Evolutionary conservation across 352 stramenopile genomes (phyloP).

Genomic region (Thalassiosira livingstoniorum): DNA sequence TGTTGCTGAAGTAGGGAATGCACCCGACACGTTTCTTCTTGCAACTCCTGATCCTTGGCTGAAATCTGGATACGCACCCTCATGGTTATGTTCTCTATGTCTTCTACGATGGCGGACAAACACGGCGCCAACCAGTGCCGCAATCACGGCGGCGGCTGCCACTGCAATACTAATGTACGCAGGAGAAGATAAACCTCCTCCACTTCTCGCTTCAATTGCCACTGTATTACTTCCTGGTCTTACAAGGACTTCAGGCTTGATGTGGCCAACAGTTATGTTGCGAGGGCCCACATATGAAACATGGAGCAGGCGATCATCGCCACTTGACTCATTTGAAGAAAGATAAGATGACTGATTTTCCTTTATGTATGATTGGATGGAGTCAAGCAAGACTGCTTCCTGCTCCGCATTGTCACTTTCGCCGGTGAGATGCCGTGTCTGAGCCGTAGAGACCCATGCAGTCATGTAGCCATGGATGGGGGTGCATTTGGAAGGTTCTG

Average conservation of each 20-base stretch:
- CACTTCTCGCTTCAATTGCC: neutral
- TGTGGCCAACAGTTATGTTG: neutral
- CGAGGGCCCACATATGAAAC: slow-evolving; percentile 27
- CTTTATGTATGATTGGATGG: slow-evolving; percentile 38
- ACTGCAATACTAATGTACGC: slow-evolving; percentile 21
- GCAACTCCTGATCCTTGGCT: slow-evolving; percentile 2
- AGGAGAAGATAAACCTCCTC: neutral
- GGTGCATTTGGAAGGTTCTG: slow-evolving; percentile 21
- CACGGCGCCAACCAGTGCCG: slow-evolving; percentile 14
- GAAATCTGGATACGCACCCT: neutral
- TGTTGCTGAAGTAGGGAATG: neutral
- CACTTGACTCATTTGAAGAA: neutral
- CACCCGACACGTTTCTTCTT: neutral
- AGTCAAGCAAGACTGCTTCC: slow-evolving; percentile 19
- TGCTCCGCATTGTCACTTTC: neutral
- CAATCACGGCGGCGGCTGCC: slow-evolving; percentile 1
- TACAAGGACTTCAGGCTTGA: neutral
- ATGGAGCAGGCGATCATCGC: slow-evolving; percentile 26
- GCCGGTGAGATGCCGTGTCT: slow-evolving; percentile 9
- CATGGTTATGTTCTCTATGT: neutral
- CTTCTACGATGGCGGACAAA: slow-evolving; percentile 1
- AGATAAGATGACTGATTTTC: slow-evolving; percentile 38
- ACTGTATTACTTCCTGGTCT: neutral
- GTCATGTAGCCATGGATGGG: slow-evolving; percentile 40
- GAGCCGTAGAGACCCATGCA: slow-evolving; percentile 14